These are phyloP conservation scores for Candida rishiriensis DNA, from an alignment of 805 yeast genomes.

Conservation along the genomic window DNA sequence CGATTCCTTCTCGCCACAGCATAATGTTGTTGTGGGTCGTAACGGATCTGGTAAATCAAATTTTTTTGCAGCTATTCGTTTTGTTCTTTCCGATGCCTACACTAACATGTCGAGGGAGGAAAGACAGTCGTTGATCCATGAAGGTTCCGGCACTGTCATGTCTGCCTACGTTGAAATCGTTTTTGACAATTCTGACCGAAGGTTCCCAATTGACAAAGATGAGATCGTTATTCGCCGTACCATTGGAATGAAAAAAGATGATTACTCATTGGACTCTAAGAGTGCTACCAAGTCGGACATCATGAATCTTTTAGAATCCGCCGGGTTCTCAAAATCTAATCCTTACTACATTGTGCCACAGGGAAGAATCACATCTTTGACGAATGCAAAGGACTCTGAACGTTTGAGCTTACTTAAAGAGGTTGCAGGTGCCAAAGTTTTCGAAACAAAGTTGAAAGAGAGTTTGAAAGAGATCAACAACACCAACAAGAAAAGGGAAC, in stretches of 20 bases:
- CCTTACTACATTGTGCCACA: constrained; percentile 98
- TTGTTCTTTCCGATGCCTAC: constrained; percentile 86
- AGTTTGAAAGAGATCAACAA: constrained; percentile 75
- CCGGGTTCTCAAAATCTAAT: constrained; percentile 85
- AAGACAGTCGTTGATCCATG: constrained; percentile 81
- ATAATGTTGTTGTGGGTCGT: constrained; percentile 85
- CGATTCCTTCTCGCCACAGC: constrained; percentile 71
- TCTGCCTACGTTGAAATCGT: constrained; percentile 89
- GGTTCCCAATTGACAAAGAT: constrained; percentile 65
- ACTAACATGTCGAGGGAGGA: constrained; percentile 81
- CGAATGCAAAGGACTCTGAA: constrained; percentile 85
- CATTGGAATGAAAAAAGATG: constrained; percentile 90
- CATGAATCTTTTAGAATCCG: constrained; percentile 77
- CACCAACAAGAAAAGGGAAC: constrained; percentile 62
- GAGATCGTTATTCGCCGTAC: constrained; percentile 81
- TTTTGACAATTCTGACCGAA: constrained; percentile 73
- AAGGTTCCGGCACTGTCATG: constrained; percentile 85
- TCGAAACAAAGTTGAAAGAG: constrained; percentile 75
- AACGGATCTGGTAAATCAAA: constrained; percentile 98
- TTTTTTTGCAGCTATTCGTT: constrained; percentile 90
- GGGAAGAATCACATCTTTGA: constrained; percentile 82
- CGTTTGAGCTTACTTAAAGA: constrained; percentile 76
- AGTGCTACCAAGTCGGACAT: constrained; percentile 77
- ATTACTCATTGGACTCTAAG: constrained; percentile 77
- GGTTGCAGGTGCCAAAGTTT: constrained; percentile 92